phyloP scores from a whole-genome alignment of 768 basidiomycete genomes.

The Suillus variegatus region DNA sequence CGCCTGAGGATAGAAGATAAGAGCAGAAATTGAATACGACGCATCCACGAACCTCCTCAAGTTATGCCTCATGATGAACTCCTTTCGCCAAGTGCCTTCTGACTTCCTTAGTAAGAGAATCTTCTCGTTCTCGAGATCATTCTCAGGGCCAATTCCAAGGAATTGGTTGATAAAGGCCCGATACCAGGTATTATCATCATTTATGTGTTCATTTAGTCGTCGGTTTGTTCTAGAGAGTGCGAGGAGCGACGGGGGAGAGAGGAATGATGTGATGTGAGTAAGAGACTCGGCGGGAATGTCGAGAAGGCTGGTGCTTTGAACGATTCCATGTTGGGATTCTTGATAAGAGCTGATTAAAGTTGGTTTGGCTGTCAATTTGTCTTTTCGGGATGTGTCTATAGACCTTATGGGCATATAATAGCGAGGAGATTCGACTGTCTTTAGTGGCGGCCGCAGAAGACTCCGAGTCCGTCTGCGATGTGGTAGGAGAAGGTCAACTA shows the following conservation, averaged over 20 bases:
- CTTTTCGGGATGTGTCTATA: conserved; percentile 41
- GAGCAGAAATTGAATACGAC: conserved; percentile 3
- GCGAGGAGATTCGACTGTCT: conserved; percentile 12
- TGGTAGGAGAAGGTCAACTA: conserved; percentile 9
- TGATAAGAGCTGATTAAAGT: conserved; percentile 24
- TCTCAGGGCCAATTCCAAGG: conserved; percentile 66
- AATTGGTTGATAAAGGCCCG: conserved; percentile 71
- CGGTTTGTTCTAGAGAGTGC: conserved; percentile 55
- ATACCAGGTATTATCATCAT: conserved; percentile 79
- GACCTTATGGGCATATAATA: conserved; percentile 73
- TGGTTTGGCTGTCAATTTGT: conserved; percentile 33
- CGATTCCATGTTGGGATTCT: conserved; percentile 52
- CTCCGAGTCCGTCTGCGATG: conserved; percentile 18
- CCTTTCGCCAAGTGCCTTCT: conserved; percentile 66
- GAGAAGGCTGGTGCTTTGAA: conserved; percentile 36
- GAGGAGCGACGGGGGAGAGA: conserved; percentile 63
- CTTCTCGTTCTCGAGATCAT: conserved; percentile 46
- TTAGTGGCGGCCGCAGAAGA: conserved; percentile 24
- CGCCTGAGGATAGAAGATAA: conserved; percentile 44
- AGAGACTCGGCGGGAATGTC: conserved; percentile 70
- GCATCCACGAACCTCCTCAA: conserved; percentile 48
- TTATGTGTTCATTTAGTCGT: conserved; percentile 62
- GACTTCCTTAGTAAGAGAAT: conserved; percentile 56
- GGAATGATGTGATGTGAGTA: conserved; percentile 72
- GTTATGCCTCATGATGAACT: conserved; percentile 61